Base-by-base conservation (phyloP, 257 asterid species). In the Plectranthus barbatus region DNA sequence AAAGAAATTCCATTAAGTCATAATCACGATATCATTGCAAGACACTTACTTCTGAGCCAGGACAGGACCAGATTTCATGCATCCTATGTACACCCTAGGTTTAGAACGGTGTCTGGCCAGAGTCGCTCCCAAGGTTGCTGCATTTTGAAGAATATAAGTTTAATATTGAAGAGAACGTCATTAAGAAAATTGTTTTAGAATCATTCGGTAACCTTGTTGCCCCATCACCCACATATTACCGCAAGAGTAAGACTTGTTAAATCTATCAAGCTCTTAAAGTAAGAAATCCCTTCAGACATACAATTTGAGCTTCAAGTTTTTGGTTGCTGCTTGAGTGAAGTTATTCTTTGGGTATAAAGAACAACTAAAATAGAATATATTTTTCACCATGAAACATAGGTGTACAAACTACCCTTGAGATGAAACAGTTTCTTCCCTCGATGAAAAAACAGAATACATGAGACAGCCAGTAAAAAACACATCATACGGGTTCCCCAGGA, bases 1-100 rank as follows among this genome's bases (percentile, higher is more conserved):
- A 33, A 6, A 36, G 62, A n/a, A 14, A 47, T 67, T 24, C 36
- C 1, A 4, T 9, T 46, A 51, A 20, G 19, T 33, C 40, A 55
- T 55, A 24, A 58, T 1, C 2, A 34, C 42, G 60, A 18, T 18
- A 23, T 39, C 17, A 14, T 15, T 40, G 12, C 9, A 19, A 53
- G 15, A 56, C 53, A 69, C 97, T 74, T 78, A 90, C 97, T 87
- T 90, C 55, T 85, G 95, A 64, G 95, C 84, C 57, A 90, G 85
- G 76, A 87, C 95, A 0, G 95, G 95, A 61, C 95, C 97, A 23
- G 97, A 90, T 78, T 90, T 90, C 97, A 90, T 87, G 88, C 97
- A 90, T 44, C 97, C 95, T 45, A 90, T 85, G 70, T 87, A 90
- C 50, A 90, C 87, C 75, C 95, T 70, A 6, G 92, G 87, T 73